Percentiles rank a stretch among this genome's conserved stretches.
Evolutionary conservation across 2,329 filamentous ascomycete species (phyloP).

Genomic region (Fusarium neocosmosporiellum): DNA sequence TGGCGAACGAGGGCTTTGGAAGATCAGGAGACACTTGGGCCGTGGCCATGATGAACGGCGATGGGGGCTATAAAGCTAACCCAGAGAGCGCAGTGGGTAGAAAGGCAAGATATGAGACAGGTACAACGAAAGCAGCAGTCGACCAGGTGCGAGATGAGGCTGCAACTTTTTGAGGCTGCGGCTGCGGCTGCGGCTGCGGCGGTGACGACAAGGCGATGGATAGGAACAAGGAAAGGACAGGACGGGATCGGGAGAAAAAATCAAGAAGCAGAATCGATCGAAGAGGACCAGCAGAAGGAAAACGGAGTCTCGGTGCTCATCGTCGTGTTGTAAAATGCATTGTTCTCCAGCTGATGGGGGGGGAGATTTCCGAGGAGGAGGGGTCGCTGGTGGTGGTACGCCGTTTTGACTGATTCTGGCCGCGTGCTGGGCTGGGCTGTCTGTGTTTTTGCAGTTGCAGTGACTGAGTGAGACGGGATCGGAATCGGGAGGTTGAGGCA

Average conservation of each 20-base stretch:
- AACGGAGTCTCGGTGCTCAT: conserved; percentile 65
- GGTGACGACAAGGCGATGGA: conserved; percentile 38
- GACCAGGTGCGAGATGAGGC: conserved; percentile 33
- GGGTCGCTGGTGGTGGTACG: conserved; percentile 21
- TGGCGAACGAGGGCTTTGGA: conserved; percentile 78
- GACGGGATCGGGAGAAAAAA: conserved; percentile 47
- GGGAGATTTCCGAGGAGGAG: conserved; percentile 27
- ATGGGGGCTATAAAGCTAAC: conserved; percentile 38
- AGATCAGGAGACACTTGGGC: conserved; percentile 59
- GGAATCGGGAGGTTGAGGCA: conserved; percentile 26
- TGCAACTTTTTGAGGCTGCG: conserved; percentile 28
- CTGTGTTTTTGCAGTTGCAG: conserved; percentile 16
- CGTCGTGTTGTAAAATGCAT: conserved; percentile 59
- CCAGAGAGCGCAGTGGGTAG: conserved; percentile 31
- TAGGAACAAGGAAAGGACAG: conserved; percentile 43
- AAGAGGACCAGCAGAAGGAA: conserved; percentile 61
- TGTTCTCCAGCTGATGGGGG: conserved; percentile 42
- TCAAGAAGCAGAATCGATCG: conserved; percentile 67
- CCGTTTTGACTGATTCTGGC: conserved; percentile 26
- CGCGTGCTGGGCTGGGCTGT: conserved; percentile 4
- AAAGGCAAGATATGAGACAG: conserved; percentile 27
- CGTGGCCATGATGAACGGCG: conserved; percentile 57
- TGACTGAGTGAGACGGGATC: conserved; percentile 20
- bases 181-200: conserved; percentile 34
- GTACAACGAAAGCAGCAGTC: conserved; percentile 28